Evolutionary conservation across 805 yeast genomes (phyloP).

Genomic region (Nakazawaea populi): DNA sequence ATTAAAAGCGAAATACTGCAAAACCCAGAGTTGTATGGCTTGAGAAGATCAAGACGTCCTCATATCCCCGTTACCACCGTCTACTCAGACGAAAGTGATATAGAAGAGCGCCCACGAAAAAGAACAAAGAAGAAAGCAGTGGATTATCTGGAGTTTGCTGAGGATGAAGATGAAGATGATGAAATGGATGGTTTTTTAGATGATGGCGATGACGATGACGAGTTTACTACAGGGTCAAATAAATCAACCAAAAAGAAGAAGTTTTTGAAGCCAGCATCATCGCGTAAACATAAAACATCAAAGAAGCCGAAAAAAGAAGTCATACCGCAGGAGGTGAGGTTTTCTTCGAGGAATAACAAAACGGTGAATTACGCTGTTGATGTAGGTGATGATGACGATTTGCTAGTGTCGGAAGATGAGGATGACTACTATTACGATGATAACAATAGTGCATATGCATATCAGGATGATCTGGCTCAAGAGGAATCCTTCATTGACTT

Average conservation of each 20-base stretch:
- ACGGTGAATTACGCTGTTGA: constrained; percentile 77
- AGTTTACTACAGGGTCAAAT: constrained; percentile 18
- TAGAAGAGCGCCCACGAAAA: constrained; percentile 18
- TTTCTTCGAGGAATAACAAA: constrained; percentile 68
- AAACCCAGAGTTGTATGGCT: constrained; percentile 80
- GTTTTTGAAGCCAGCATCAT: constrained; percentile 14
- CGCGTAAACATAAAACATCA: constrained; percentile 14
- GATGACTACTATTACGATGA: constrained; percentile 20
- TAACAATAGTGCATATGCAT: constrained; percentile 9
- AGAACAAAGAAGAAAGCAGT: constrained; percentile 13
- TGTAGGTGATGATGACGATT: constrained; percentile 50
- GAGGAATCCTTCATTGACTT: constrained; percentile 22
- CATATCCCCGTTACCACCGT: constrained; percentile 31
- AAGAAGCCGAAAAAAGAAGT: constrained; percentile 14
- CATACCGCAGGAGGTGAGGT: constrained; percentile 53
- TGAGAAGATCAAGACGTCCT: constrained; percentile 70
- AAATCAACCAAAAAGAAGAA: constrained; percentile 16
- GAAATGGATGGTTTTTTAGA: constrained; percentile 12
- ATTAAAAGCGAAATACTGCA: constrained; percentile 50
- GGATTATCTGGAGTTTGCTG: constrained; percentile 19
- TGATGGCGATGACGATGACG: constrained; percentile 27
- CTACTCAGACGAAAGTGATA: constrained; percentile 29
- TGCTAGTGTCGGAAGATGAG: constrained; percentile 39
- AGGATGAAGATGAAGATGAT: constrained; percentile 21
- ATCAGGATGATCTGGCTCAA: constrained; percentile 16